Percentiles rank a stretch among this genome's conserved stretches.
Evolutionary conservation across 164 flowering plant genomes (phyloP).

Genomic region (Vitis amurensis): DNA sequence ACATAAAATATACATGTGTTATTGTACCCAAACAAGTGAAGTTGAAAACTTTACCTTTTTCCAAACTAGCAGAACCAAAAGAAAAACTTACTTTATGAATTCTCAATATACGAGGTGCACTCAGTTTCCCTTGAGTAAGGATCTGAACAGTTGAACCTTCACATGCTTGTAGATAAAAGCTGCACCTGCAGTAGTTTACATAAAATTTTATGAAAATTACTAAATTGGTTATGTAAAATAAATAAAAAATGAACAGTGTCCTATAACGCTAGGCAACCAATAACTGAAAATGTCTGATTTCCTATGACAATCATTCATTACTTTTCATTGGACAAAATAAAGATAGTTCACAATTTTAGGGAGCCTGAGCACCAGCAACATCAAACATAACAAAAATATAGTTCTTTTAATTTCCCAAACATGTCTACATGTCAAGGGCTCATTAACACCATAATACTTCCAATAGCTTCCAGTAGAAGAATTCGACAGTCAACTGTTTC

Average conservation of each 20-base stretch:
- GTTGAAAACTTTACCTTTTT: background rate
- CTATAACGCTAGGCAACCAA: background rate
- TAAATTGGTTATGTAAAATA: too few species aligned
- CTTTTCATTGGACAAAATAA: too few species aligned
- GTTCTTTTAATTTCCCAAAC: background rate
- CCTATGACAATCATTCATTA: background rate
- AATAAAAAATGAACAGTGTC: background rate
- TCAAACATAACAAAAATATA: background rate
- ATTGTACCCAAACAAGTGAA: background rate
- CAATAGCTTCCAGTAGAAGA: too few species aligned
- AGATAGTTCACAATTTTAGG: too few species aligned
- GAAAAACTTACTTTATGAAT: slow-evolving; percentile 71
- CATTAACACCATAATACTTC: too few species aligned
- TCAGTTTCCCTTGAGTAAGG: slow-evolving; percentile 91
- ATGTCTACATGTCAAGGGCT: background rate
- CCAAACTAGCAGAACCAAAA: background rate
- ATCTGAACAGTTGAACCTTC: slow-evolving; percentile 89
- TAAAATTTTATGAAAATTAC: background rate
- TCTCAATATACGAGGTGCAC: slow-evolving; percentile 96
- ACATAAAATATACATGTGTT: background rate
- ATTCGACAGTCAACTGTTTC: too few species aligned
- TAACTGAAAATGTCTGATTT: background rate
- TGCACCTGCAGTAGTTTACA: slow-evolving; percentile 59
- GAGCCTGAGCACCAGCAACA: background rate
- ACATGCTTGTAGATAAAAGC: slow-evolving; percentile 89